phyloP scores from a whole-genome alignment of 1,284 basidiomycete species.

The Heterobasidion occidentale region DNA sequence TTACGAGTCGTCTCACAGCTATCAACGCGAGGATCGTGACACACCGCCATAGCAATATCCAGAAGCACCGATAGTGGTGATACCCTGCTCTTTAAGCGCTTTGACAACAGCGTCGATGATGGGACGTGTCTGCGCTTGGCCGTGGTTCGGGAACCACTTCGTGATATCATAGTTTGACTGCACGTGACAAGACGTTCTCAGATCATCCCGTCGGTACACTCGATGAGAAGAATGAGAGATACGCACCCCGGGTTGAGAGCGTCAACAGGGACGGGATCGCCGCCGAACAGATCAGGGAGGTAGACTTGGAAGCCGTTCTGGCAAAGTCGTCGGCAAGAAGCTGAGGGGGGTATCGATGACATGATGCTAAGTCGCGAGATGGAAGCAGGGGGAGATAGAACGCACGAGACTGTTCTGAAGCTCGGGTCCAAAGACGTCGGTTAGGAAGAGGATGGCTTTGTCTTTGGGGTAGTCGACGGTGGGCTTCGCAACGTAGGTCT shows the following conservation, averaged over 20 bases:
- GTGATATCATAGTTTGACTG: slow-evolving; percentile 30
- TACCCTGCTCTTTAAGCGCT: slow-evolving; percentile 48
- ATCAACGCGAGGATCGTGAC: slow-evolving; percentile 8
- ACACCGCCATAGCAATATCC: slow-evolving; percentile 69
- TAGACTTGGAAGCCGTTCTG: slow-evolving; percentile 59
- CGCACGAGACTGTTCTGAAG: slow-evolving; percentile 44
- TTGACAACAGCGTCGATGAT: slow-evolving; percentile 48
- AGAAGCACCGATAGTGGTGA: slow-evolving; percentile 49
- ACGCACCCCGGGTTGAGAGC: slow-evolving; percentile 29
- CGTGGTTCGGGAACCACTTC: slow-evolving; percentile 45
- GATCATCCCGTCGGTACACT: neutral
- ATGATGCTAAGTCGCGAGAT: neutral
- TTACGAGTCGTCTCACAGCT: slow-evolving; percentile 4
- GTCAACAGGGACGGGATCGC: slow-evolving; percentile 42
- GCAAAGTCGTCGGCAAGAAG: slow-evolving; percentile 70
- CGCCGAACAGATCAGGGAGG: slow-evolving; percentile 51
- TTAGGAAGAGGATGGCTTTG: slow-evolving; percentile 48
- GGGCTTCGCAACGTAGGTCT: slow-evolving; percentile 45
- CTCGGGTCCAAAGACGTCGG: slow-evolving; percentile 62
- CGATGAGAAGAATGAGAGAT: slow-evolving; percentile 9
- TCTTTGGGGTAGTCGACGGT: slow-evolving; percentile 40
- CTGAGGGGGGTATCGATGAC: slow-evolving; percentile 21
- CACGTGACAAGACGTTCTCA: neutral
- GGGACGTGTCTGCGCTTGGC: slow-evolving; percentile 36
- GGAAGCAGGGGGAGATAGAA: neutral